phyloP scores from a whole-genome alignment of 441 rosid genomes.

The Brassica hybrid region DNA sequence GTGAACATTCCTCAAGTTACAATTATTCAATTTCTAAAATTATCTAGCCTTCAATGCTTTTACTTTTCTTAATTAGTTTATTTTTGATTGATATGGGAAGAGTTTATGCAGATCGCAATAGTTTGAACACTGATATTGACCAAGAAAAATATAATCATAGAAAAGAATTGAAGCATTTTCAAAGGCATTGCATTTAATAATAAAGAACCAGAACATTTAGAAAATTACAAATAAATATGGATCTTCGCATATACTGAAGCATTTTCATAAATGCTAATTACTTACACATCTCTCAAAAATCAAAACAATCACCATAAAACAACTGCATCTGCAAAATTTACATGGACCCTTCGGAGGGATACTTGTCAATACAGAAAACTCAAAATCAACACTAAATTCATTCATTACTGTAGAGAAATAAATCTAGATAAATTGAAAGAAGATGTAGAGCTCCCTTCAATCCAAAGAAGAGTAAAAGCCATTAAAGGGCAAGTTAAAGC shows the following conservation, averaged over 20 bases:
- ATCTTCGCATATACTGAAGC: not conserved
- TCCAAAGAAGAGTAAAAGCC: constrained; percentile 45
- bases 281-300: not conserved
- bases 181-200: not conserved
- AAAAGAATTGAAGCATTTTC: no score
- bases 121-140: not conserved
- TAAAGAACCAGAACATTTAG: not conserved
- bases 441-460: constrained; percentile 50
- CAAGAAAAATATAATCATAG: not conserved
- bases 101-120: not conserved
- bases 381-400: not conserved
- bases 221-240: not conserved
- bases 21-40: no score
- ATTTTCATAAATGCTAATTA: not conserved
- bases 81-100: not conserved
- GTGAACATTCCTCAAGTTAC: no score
- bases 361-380: not conserved
- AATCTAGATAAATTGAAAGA: not conserved
- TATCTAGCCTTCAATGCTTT: not conserved
- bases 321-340: not conserved
- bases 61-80: no score
- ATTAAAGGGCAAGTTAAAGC: constrained; percentile 46
- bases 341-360: not conserved
- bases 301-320: not conserved
- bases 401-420: not conserved